Evolutionary conservation across 352 stramenopile species (phyloP), one percentile per base, ranked within the genome.

Genomic region (Globisporangium lucens): DNA sequence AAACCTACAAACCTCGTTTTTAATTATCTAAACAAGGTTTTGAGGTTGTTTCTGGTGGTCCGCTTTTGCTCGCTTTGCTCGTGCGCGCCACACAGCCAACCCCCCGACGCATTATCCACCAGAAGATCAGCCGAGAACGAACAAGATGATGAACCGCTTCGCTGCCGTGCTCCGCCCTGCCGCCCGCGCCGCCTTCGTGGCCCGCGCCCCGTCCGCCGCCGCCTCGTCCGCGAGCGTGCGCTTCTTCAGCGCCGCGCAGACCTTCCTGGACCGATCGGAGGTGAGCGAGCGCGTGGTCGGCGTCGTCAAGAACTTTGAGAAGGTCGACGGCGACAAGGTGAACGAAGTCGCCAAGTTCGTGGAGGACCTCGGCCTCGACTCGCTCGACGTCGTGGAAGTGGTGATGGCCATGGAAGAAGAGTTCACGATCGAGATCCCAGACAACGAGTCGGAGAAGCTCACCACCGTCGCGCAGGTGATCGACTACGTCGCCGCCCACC

Each of bases 331-430:
- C 43, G 82, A 91, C 68, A 99, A 98, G 83, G 89, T 97, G 56
- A 88, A 86, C 66, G 84, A 94, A 65, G 83, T 67, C 49, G 94
- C 97, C 74, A 96, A 95, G 75, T 99, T 99, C 84, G 96, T 98
- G 62, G 97, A 98, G 61, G 96, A 99, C 85, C 89, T 99, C 56
- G 97, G 97, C 56, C 89, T 99, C 58, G 98, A 99, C 84, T 99
- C 97, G 66, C 91, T 99, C 63, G 98, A 99, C 85, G 87, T 94
- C 55, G 89, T 96, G 20, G 88, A 97, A 76, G 87, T 98, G 68
- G 96, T 99, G 60, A 99, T 99, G 98, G 97, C 98, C 52, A 98
- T 99, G 80, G 98, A 99, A 83, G 98, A 99, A 78, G 98, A 99
- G 84, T 99, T 99, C 86, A 97, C 94, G 63, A 99, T 99, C 79